These are phyloP conservation scores for Phytophthora nicotianae DNA, from an alignment of 352 stramenopile genomes.

Conservation along the genomic window DNA sequence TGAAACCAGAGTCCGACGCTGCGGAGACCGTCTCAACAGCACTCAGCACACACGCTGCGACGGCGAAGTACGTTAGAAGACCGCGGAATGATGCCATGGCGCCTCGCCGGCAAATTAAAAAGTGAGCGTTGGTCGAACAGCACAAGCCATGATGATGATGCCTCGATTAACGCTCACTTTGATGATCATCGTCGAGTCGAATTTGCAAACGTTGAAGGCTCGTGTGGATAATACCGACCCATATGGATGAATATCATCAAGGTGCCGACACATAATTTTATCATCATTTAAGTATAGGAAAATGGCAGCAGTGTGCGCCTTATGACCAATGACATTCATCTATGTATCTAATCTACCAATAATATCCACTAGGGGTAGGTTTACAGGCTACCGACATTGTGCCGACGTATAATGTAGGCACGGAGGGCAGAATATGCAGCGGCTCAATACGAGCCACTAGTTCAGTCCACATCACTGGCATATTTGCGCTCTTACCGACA, in stretches of 20 bases:
- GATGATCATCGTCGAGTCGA: neutral
- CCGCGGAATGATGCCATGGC: neutral
- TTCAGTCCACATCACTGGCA: neutral
- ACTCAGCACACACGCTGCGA: neutral
- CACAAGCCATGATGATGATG: neutral
- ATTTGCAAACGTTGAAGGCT: too few species aligned
- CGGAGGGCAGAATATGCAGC: neutral
- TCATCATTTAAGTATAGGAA: too few species aligned
- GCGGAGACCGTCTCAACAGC: neutral
- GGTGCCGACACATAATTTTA: too few species aligned
- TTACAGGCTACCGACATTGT: neutral
- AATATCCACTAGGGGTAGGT: neutral
- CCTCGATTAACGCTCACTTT: too few species aligned
- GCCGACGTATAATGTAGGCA: neutral
- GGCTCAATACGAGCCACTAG: neutral
- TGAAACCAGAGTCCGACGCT: neutral
- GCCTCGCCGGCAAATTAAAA: neutral
- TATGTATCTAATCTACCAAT: neutral
- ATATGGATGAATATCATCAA: neutral
- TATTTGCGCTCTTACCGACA: too few species aligned
- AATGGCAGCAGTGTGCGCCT: too few species aligned
- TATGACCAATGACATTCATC: neutral
- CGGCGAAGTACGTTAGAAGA: neutral
- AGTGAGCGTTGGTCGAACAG: neutral
- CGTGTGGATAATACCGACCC: neutral